Evolutionary conservation across 108 stramenopile genomes (phyloP).

Genomic region (Poteriospumella lacustris): DNA sequence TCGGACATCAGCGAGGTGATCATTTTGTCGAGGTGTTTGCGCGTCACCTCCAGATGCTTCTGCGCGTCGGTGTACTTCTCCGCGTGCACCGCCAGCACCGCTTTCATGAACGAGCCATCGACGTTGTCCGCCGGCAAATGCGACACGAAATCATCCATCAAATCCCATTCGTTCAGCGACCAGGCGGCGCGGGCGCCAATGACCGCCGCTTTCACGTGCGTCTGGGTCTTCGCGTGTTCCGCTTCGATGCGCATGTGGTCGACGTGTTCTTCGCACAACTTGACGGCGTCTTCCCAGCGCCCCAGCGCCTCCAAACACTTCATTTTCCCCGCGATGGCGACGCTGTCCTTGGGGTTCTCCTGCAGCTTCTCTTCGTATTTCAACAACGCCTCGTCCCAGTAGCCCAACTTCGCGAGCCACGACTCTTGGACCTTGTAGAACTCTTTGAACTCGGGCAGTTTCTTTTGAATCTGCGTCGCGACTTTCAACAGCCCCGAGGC

Average conservation of each 20-base stretch:
- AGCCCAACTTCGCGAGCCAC: conserved; percentile 94
- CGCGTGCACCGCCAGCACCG: conserved; percentile 77
- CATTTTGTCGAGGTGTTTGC: conserved; percentile 45
- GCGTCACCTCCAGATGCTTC: conserved; percentile 45
- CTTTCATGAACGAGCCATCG: conserved; percentile 84
- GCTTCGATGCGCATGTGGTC: background rate
- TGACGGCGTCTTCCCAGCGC: conserved; percentile 76
- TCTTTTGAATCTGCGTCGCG: conserved; percentile 32
- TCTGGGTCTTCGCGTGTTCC: background rate
- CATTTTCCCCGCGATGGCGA: conserved; percentile 82
- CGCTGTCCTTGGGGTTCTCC: conserved; percentile 66
- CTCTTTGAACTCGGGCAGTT: conserved; percentile 37
- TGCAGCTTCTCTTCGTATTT: conserved; percentile 74
- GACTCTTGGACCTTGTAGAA: conserved; percentile 64
- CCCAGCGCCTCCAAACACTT: conserved; percentile 89
- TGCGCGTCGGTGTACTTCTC: conserved; percentile 43
- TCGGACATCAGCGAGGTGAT: conserved; percentile 88
- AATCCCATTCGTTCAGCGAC: conserved; percentile 83
- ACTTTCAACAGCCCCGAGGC: conserved; percentile 82
- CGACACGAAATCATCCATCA: conserved; percentile 62
- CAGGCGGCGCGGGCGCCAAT: conserved; percentile 83
- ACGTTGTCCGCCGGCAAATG: conserved; percentile 45
- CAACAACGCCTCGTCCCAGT: conserved; percentile 75
- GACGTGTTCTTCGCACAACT: conserved; percentile 48
- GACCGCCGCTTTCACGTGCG: conserved; percentile 59